Conservation (phyloP, 2,329 filamentous ascomycete species). For the Cadophora gregata region DNA sequence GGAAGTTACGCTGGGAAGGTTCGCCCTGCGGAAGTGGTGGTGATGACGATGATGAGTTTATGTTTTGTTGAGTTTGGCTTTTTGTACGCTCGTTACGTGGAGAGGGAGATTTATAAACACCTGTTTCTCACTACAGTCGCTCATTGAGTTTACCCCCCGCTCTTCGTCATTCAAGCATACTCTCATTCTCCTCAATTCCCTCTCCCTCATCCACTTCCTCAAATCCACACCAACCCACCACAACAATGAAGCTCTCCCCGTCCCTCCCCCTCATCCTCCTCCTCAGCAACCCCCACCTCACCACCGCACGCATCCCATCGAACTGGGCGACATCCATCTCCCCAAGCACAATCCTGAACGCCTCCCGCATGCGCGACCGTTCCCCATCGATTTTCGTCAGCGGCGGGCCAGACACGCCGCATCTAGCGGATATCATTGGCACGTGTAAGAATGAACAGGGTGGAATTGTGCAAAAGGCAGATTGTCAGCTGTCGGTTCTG, state of each 20-base stretch:
- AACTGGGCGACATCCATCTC: background rate
- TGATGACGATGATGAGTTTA: background rate
- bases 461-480: background rate
- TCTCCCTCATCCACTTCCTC: background rate
- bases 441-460: slow-evolving; percentile 21
- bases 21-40: background rate
- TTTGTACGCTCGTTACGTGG: background rate
- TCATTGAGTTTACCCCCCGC: background rate
- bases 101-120: background rate
- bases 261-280: background rate
- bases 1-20: background rate
- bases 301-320: background rate
- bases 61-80: background rate
- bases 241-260: background rate
- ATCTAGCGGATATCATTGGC: slow-evolving; percentile 21
- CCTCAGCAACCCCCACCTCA: background rate
- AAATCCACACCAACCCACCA: background rate
- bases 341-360: background rate
- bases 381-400: background rate
- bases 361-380: slow-evolving; percentile 4
- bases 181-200: background rate
- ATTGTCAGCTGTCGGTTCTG: slow-evolving; percentile 10
- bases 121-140: background rate
- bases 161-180: background rate
- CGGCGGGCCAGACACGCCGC: background rate